These are phyloP conservation scores for Colletotrichum sp. DNA, from an alignment of 2,329 filamentous ascomycete genomes.

Conservation along the genomic window DNA sequence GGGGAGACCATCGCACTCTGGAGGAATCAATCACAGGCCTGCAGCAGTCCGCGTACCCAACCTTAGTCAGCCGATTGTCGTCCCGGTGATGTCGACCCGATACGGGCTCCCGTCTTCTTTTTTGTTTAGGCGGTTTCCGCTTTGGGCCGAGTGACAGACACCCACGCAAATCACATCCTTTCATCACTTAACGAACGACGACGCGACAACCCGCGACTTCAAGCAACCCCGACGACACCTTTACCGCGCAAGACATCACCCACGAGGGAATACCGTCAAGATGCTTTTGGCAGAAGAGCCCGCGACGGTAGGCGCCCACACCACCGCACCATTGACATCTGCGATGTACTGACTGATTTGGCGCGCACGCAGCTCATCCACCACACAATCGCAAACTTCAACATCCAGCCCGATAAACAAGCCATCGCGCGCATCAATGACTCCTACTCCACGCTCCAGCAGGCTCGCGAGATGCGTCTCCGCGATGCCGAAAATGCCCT, in stretches of 20 bases:
- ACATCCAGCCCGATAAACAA: constrained; percentile 85
- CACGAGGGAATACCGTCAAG: constrained; percentile 39
- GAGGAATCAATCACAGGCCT: background rate
- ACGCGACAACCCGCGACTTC: background rate
- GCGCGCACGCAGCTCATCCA: constrained; percentile 73
- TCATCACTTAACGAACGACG: background rate
- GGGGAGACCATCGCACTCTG: background rate
- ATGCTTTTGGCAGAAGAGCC: constrained; percentile 97
- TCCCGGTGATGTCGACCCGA: constrained; percentile 29
- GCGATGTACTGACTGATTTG: background rate
- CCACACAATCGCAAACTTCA: constrained; percentile 94
- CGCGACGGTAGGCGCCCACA: constrained; percentile 66
- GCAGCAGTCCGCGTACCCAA: background rate
- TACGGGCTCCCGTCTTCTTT: background rate
- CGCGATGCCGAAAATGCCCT: constrained; percentile 71
- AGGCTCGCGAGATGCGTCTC: constrained; percentile 80
- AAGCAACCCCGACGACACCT: background rate
- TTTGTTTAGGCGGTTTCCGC: constrained; percentile 14
- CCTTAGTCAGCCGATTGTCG: constrained; percentile 30
- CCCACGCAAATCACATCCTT: background rate
- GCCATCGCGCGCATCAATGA: constrained; percentile 84
- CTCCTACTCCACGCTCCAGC: constrained; percentile 81
- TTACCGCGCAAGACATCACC: too few relatives aligned
- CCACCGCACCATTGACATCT: background rate
- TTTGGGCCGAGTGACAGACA: background rate